Conservation (phyloP, 2,329 filamentous ascomycete genomes). For the Myriosclerotinia scirpicola region DNA sequence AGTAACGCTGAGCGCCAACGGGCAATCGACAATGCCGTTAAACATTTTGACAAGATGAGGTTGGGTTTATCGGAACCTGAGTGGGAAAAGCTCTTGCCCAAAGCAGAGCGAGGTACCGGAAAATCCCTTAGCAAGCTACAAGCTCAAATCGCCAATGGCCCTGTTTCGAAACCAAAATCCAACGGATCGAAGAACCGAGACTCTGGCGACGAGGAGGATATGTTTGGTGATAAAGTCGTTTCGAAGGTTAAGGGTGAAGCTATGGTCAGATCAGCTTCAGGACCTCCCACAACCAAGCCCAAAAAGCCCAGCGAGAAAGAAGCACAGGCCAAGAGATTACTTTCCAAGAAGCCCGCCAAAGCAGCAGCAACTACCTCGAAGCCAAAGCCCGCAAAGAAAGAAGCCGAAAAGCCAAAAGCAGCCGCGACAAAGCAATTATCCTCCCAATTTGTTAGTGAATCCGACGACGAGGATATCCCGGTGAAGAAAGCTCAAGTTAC, state of each 20-base stretch:
- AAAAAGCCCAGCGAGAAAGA: conserved; percentile 58
- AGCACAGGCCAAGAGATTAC: conserved; percentile 56
- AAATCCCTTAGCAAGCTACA: conserved; percentile 63
- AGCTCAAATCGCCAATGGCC: conserved; percentile 55
- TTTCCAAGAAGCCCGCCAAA: conserved; percentile 44
- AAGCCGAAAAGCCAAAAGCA: conserved; percentile 17
- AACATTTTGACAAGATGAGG: conserved; percentile 59
- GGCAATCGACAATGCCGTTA: conserved; percentile 61
- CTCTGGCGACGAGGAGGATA: conserved; percentile 47
- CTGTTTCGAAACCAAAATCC: conserved; percentile 52
- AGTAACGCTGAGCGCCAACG: conserved; percentile 55
- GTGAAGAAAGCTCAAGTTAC: conserved; percentile 15
- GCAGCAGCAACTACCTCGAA: conserved; percentile 31
- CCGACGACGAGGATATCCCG: conserved; percentile 37
- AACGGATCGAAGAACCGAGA: conserved; percentile 54
- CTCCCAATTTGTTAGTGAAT: conserved; percentile 39
- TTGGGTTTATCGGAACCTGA: conserved; percentile 56
- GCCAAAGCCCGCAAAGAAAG: conserved; percentile 31
- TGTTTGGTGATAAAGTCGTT: conserved; percentile 38
- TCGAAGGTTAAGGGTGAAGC: conserved; percentile 43
- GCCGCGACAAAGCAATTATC: conserved; percentile 32
- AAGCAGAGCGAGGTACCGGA: conserved; percentile 58
- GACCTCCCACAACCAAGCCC: conserved; percentile 51
- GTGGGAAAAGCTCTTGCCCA: conserved; percentile 61
- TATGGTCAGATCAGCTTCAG: conserved; percentile 53